Conservation (phyloP, 306 rosid species). For the Vicia sativa region DNA sequence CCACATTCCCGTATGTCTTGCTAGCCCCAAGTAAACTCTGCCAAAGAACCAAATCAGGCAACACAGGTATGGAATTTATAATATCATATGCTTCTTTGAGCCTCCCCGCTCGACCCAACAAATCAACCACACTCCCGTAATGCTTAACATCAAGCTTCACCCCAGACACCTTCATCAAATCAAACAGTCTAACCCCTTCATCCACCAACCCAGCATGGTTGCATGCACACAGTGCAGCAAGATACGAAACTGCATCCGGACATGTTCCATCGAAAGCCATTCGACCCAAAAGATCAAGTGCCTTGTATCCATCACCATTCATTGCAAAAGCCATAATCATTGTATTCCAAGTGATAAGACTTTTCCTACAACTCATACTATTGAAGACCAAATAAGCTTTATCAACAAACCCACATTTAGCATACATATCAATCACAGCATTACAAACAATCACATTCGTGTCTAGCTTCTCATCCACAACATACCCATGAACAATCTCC, state of each 20-base stretch:
- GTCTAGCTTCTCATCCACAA: constrained; percentile 58
- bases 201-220: constrained; percentile 87
- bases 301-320: constrained; percentile 69
- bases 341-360: constrained; percentile 78
- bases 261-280: constrained; percentile 49
- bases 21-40: constrained; percentile 90
- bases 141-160: constrained; percentile 71
- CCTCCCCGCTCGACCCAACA: constrained; percentile 86
- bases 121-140: constrained; percentile 80
- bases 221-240: constrained; percentile 73
- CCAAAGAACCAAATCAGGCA: constrained; percentile 81
- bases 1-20: constrained; percentile 80
- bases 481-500: constrained; percentile 51
- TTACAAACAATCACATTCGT: constrained; percentile 72
- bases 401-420: constrained; percentile 77
- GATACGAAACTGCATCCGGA: constrained; percentile 79
- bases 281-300: constrained; percentile 62
- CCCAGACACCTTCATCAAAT: constrained; percentile 52
- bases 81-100: constrained; percentile 72
- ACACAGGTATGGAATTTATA: constrained; percentile 59
- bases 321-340: constrained; percentile 88
- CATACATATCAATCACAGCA: constrained; percentile 84
- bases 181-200: constrained; percentile 69
- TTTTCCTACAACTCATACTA: constrained; percentile 62
- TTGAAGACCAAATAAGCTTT: constrained; percentile 63